phyloP scores from a whole-genome alignment of 78 protist genomes.

The Carpediemonas membranifera region DNA sequence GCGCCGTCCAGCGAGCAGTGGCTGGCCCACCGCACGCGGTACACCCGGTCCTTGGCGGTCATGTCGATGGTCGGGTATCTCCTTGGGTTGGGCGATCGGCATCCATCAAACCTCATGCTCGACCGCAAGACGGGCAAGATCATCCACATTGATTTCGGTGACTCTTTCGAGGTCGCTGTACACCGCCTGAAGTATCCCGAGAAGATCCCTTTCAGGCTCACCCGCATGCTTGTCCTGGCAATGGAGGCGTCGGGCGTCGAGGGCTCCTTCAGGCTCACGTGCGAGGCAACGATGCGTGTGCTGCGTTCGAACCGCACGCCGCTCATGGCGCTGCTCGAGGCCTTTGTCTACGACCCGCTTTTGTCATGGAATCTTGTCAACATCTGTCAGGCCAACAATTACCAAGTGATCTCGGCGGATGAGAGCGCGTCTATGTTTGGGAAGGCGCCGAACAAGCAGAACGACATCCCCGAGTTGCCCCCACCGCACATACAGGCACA shows the following conservation, averaged over 20 bases:
- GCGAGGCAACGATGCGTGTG: slow-evolving; percentile 82
- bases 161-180: slow-evolving; percentile 93
- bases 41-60: slow-evolving; percentile 63
- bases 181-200: slow-evolving; percentile 91
- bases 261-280: slow-evolving; percentile 85
- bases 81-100: slow-evolving; percentile 86
- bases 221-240: slow-evolving; percentile 92
- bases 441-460: not conserved
- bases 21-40: slow-evolving; percentile 45
- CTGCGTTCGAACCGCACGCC: slow-evolving; percentile 78
- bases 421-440: not conserved
- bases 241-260: slow-evolving; percentile 94
- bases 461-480: not conserved
- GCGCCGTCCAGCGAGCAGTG: slow-evolving; percentile 40
- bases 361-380: slow-evolving; percentile 85
- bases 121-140: slow-evolving; percentile 69
- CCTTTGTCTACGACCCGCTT: slow-evolving; percentile 97
- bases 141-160: slow-evolving; percentile 95
- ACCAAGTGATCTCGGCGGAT: not conserved
- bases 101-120: slow-evolving; percentile 87
- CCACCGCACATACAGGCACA: not conserved
- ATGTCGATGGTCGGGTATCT: slow-evolving; percentile 83
- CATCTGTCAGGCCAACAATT: not conserved
- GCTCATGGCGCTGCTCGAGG: slow-evolving; percentile 97
- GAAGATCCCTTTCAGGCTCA: slow-evolving; percentile 93